Conservation (phyloP, 2,329 filamentous ascomycete species). For the Fusarium sacchari region DNA sequence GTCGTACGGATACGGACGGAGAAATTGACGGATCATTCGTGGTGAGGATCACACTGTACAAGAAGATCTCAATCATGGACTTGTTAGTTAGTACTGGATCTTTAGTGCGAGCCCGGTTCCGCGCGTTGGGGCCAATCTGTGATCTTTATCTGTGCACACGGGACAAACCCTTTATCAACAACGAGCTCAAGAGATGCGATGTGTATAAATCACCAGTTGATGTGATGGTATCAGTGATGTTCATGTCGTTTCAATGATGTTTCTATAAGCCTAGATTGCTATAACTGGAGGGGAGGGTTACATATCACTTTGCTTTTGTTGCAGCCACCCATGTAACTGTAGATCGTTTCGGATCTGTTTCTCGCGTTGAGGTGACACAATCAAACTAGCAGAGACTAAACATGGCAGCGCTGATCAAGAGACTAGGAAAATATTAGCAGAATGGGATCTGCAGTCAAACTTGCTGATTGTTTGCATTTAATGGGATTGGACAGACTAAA, state of each 20-base stretch:
- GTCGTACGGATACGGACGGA: not conserved
- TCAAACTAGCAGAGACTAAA: not conserved
- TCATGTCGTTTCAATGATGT: not conserved
- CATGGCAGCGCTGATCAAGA: slow-evolving; percentile 22
- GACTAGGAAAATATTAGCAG: slow-evolving; percentile 7
- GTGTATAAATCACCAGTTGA: no score
- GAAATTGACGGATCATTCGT: not conserved
- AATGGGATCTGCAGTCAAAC: not conserved
- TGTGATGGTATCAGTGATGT: not conserved
- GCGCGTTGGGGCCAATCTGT: not conserved
- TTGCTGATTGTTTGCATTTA: not conserved
- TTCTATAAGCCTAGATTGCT: not conserved
- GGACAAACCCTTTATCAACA: not conserved
- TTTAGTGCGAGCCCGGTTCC: not conserved
- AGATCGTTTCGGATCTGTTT: not conserved
- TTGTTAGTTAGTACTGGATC: not conserved
- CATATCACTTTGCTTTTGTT: not conserved
- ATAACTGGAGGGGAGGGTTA: not conserved
- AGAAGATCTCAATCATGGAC: slow-evolving; percentile 26
- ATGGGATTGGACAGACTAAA: slow-evolving; percentile 14
- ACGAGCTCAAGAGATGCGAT: not conserved
- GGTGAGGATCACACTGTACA: slow-evolving; percentile 1
- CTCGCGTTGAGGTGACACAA: not conserved
- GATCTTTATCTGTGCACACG: not conserved
- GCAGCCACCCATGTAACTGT: not conserved